Evolutionary conservation across 306 rosid species (phyloP), one percentile per base, ranked within the genome.

Genomic region (Vachellia pachyceras): DNA sequence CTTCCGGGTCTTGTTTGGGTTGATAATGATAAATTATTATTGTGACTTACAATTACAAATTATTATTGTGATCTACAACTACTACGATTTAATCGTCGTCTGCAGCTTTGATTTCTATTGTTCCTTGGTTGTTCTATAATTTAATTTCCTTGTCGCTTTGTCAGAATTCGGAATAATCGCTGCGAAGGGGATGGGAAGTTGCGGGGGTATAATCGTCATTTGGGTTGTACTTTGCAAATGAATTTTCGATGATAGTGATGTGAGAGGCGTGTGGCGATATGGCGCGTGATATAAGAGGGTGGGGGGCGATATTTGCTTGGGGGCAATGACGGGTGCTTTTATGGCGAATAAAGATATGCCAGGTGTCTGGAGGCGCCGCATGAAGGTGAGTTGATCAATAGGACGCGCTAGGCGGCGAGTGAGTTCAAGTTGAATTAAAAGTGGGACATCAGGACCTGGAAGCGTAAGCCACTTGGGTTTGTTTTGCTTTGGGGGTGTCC

Each of bases 11-110:
- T 44, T 57, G 80, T 44, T 64, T 46, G 29, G 78, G 25, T 78
- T 91, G 88, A 81, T 83, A 86, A 82, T 87, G 79, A 75, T 85
- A 71, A 67, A 69, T 79, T 92, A 29, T 29, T 29, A 82, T 81
- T 88, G 89, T 91, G 86, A 69, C 81, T 79, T 85, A 71, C 81
- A 77, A 61, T 69, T 85, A 60, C 79, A 29, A 29, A 29, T 29
- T 29, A 29, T 29, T 29, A 82, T 81, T 88, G 89, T 91, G 85
- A 69, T 82, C 76, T 85, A 71, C 81, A 77, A 54, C 72, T 85
- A 60, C 79, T 72, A 73, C 33, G 33, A 1, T 29, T 0, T 75
- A 25, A 29, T 71, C 10, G 17, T 70, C 8, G 76, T 77, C 17
- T 41, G 40, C 17, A 12, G 22, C 1, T 39, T 67, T 41, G 17